These are phyloP conservation scores for Gentiana macrophylla DNA, from an alignment of 257 asterid genomes.

Conservation along the genomic window DNA sequence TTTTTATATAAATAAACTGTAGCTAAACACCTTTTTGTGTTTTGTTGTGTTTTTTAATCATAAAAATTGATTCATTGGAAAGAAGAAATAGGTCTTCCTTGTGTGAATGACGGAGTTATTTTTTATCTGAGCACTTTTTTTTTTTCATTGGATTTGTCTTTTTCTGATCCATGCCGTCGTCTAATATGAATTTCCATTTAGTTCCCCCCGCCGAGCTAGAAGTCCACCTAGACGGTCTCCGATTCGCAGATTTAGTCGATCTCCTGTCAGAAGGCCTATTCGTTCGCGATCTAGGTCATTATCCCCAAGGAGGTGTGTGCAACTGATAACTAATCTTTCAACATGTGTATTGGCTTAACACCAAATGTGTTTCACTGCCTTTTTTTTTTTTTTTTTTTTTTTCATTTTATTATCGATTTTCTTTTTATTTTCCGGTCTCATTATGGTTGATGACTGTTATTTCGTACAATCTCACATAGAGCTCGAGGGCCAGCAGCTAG, in stretches of 20 bases:
- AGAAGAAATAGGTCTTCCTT: too few relatives aligned
- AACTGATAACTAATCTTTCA: constrained; percentile 3
- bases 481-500: constrained; percentile 27
- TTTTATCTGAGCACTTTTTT: too few relatives aligned
- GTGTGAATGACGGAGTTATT: too few relatives aligned
- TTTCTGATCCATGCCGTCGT: background rate
- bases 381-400: background rate
- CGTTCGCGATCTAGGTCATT: constrained; percentile 74
- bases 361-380: constrained; percentile 3
- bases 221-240: constrained; percentile 94
- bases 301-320: constrained; percentile 71
- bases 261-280: constrained; percentile 80
- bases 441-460: background rate
- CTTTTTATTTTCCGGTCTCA: constrained; percentile 1
- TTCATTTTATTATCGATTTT: constrained; percentile 8
- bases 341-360: background rate
- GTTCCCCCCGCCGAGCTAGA: constrained; percentile 82
- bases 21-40: too few relatives aligned
- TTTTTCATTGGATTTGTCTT: too few relatives aligned
- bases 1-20: too few relatives aligned
- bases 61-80: too few relatives aligned
- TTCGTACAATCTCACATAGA: constrained; percentile 29
- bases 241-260: constrained; percentile 80
- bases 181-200: constrained; percentile 18
- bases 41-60: too few relatives aligned